Base-by-base conservation (phyloP, 495 filamentous ascomycete genomes). In the Penicillium taxi region DNA sequence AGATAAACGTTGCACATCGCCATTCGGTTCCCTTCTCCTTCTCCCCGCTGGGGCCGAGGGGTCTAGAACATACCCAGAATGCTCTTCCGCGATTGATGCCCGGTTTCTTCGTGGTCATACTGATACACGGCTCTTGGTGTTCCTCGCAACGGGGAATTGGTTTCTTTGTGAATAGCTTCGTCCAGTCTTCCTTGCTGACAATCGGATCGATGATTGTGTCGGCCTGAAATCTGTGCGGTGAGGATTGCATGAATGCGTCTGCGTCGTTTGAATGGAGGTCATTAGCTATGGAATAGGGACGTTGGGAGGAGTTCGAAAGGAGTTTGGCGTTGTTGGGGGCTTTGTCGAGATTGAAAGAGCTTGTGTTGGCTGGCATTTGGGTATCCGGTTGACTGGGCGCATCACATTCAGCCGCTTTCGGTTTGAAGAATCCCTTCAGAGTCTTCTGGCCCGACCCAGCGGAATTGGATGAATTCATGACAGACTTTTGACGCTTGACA, bases 1-100 rank as follows among this genome's bases (percentile, higher is more conserved):
- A 95, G 37, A 94, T 87, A 48, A 94, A 95, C 0, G 86, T 94
- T 1, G 67, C 58, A 56, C 88, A 95, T 2, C 86, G 77, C 78
- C 88, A 95, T 47, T 88, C 67, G 0, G 85, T 86, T 1, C 81
- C 81, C 28, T 64, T 77, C 53, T 94, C 86, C 46, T 90, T 91
- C 32, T 78, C 69, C 2, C 88, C 88, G 2, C 80, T 80, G 1
- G 88, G 88, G 0, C 88, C 88, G 8, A 94, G 52, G 9, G 88
- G 88, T 25, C 86, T 69, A 2, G 81, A 52, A 52, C 88, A 95
- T 39, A 90, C 83, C 75, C 84, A 95, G 63, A 95, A 95, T 0
- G 80, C 75, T 19, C 88, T 66, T 9, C 88, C 88, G 42, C 75
- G 73, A 48, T 98, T 96, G 33, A 81, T 59, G 2, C 91, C 91